phyloP scores from a whole-genome alignment of 257 asterid species.

The Solanum arcanum region DNA sequence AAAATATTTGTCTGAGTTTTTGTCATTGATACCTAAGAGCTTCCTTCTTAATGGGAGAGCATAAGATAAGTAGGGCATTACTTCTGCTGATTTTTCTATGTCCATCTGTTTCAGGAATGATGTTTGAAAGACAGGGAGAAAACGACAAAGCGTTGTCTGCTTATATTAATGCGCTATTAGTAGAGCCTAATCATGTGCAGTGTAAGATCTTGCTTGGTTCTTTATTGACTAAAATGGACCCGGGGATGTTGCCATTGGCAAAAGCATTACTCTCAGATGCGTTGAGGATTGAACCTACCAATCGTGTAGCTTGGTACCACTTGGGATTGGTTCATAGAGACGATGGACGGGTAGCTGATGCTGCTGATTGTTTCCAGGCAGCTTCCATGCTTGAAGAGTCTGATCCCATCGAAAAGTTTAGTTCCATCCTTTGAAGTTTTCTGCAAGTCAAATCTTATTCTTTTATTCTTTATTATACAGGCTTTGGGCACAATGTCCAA shows the following conservation, averaged over 20 bases:
- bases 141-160: conserved; percentile 48
- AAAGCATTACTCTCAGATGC: conserved; percentile 87
- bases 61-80: background rate
- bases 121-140: conserved; percentile 67
- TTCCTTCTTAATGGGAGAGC: background rate
- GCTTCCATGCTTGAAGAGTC: conserved; percentile 92
- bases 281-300: conserved; percentile 74
- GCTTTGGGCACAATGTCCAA: background rate
- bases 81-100: background rate
- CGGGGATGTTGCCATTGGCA: conserved; percentile 70
- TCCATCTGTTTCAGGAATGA: conserved; percentile 33
- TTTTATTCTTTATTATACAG: conserved; percentile 43
- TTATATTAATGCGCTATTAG: conserved; percentile 51
- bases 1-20: background rate
- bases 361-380: conserved; percentile 95
- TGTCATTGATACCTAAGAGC: background rate
- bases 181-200: conserved; percentile 76
- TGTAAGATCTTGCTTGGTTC: conserved; percentile 68
- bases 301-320: conserved; percentile 75
- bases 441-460: conserved; percentile 23
- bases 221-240: conserved; percentile 42
- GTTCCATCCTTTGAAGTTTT: conserved; percentile 39
- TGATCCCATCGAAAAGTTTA: conserved; percentile 77
- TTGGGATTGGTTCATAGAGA: conserved; percentile 80
- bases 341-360: conserved; percentile 79